Base-by-base conservation (phyloP, 148 eudicot species). In the Tetragonia tetragonoides region DNA sequence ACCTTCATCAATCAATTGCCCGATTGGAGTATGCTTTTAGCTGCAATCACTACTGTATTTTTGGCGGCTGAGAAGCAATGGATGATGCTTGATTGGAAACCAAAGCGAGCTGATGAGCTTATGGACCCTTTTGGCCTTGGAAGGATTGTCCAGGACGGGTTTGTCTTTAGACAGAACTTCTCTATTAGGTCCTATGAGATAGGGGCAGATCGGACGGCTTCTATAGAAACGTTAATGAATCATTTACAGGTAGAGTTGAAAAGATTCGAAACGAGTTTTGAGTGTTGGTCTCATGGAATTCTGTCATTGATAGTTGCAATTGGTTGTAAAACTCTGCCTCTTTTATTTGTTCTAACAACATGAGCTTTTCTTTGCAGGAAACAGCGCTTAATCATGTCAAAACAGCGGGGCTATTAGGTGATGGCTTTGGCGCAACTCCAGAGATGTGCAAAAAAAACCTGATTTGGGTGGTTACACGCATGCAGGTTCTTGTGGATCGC, bases 21-120 rank as follows among this genome's bases (percentile, higher is more conserved):
- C 7, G 99, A 95, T 81, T 95, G 99, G 99, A 96, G 99, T 80
- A 90, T 96, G 98, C 99, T 96, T 70, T 93, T 96, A 82, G 99
- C 98, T 78, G 99, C 99, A 18, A 96, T 96, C 67, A 96, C 99
- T 5, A 96, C 99, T 0, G 82, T 93, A 16, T 93, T 96, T 76
- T 88, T 96, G 88, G 97, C 99, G 28, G 99, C 99, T 6, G 99
- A 96, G 88, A 93, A 96, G 90, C 99, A 96, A 69, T 96, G 99
- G 99, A 91, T 87, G 97, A 91, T 91, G 97, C 91, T 96, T 66
- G 98, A 92, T 78, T 96, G 99, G 99, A 96, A 96, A 79, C 90
- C 98, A 2, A 93, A 85, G 86, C 91, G 99, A 34, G 74, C 95
- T 34, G 98, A 93, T 67, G 83, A 81, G 86, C 90, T 96, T 82